Evolutionary conservation across 108 stramenopile species (phyloP), one percentile per base, ranked within the genome.

Genomic region (Pseudonitzschia delicatissima): DNA sequence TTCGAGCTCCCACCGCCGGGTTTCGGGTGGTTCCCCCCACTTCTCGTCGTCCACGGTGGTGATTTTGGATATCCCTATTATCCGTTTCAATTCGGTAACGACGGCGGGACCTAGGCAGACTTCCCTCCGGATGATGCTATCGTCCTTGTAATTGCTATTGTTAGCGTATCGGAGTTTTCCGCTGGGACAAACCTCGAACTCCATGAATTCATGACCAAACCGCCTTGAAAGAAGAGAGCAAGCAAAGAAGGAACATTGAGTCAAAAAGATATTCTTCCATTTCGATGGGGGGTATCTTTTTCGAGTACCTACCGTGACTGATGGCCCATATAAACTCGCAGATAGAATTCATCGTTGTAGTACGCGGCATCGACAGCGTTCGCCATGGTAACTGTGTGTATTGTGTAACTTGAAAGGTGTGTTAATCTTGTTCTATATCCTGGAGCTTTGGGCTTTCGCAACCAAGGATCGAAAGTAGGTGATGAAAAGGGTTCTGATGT

Each of bases 161-260:
- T 96, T 96, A 42, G 92, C 91, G 58, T 96, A 96, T 17, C 91
- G 74, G 29, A 96, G 76, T 62, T 85, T 87, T 17, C 96, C 96
- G 33, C 57, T 73, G n/a, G 85, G 84, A 11, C 68, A 73, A 27
- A 94, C 74, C 55, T 93, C 91, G 53, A 96, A 92, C 77, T 96
- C 93, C 87, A 96, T 82, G 62, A 92, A 91, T 57, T 96, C 95
- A 68, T 93, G 89, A 25, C 94, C 94, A 64, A 85, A 91, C 5
- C 31, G 39, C 17, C 68, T 66, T 20, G 27, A 25, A 5, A 28
- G 23, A 3, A 23, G 20, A 48, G 20, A 23, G 1, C 20, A 48
- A 23, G 31, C 28, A 33, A 8, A 29, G 31, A 33, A 55, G 32
- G 32, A 55, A 55, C 17, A 27, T 3, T n/a, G 53, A 27, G 26